phyloP scores from a whole-genome alignment of 2,329 filamentous ascomycete genomes.

The Hymenoscyphus fructigenus region DNA sequence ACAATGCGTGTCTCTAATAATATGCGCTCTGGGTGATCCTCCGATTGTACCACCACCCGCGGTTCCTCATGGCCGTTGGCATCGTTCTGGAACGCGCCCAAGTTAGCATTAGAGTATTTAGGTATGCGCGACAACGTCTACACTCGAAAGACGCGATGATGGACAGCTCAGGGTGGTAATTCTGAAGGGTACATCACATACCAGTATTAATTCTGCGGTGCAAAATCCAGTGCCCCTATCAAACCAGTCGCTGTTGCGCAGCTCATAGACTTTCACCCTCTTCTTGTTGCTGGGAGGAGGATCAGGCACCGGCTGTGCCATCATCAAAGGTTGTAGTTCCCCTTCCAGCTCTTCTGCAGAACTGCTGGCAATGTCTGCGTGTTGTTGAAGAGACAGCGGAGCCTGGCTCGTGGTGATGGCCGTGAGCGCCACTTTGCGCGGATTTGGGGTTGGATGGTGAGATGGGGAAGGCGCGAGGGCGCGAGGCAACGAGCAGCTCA shows the following conservation, averaged over 20 bases:
- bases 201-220: constrained; percentile 52
- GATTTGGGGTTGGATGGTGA: constrained; percentile 7
- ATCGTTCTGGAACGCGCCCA: constrained; percentile 46
- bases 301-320: constrained; percentile 71
- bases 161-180: not conserved
- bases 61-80: constrained; percentile 72
- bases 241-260: constrained; percentile 99
- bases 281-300: constrained; percentile 59
- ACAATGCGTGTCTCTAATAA: constrained; percentile 86
- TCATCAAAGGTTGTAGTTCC: constrained; percentile 63
- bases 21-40: constrained; percentile 81
- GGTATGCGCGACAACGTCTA: not conserved
- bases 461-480: constrained; percentile 12
- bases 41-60: constrained; percentile 86
- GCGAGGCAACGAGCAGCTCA: constrained; percentile 12
- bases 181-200: constrained; percentile 23
- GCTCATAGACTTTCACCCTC: constrained; percentile 97
- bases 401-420: constrained; percentile 27
- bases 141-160: not conserved
- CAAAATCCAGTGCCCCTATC: constrained; percentile 97
- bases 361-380: constrained; percentile 55
- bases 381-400: constrained; percentile 58
- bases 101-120: constrained; percentile 31
- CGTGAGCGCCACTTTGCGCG: constrained; percentile 31
- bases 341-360: constrained; percentile 50